phyloP scores from a whole-genome alignment of 2,329 filamentous ascomycete species.

The Sporothrix variecibatus region DNA sequence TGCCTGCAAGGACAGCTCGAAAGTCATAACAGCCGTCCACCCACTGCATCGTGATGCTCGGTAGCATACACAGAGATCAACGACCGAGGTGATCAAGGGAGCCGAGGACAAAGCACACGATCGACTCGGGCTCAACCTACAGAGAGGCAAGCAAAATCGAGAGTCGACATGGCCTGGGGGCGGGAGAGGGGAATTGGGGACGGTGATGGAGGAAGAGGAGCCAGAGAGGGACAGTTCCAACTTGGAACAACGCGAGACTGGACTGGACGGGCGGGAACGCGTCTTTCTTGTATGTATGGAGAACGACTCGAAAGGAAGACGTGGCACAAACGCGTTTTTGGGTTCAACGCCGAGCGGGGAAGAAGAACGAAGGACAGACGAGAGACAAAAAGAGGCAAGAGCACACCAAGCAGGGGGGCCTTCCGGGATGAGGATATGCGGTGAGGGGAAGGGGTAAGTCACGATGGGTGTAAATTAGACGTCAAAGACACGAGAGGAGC shows the following conservation, averaged over 20 bases:
- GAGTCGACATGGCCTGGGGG: not conserved
- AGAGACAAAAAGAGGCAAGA: not conserved
- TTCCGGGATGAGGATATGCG: constrained; percentile 18
- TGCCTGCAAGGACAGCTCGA: not conserved
- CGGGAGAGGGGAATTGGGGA: not conserved
- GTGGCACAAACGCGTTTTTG: constrained; percentile 16
- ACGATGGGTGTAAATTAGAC: not conserved
- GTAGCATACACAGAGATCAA: not conserved
- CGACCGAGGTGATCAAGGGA: not conserved
- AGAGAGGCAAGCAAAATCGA: not conserved
- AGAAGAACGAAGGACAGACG: not conserved
- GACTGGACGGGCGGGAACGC: constrained; percentile 7
- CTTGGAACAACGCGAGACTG: not conserved
- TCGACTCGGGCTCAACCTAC: not conserved
- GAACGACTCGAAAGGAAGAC: not conserved
- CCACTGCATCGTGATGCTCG: not conserved
- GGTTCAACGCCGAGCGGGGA: not conserved
- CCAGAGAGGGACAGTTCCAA: not conserved
- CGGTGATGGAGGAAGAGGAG: not conserved
- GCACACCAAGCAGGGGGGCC: not conserved
- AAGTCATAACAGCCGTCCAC: not conserved
- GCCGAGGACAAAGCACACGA: not conserved
- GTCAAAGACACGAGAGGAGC: not conserved
- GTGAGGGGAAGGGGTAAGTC: not conserved
- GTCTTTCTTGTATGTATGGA: constrained; percentile 23